Conservation (phyloP, 2,329 filamentous ascomycete genomes). For the Parasarocladium wereldwijsianum region DNA sequence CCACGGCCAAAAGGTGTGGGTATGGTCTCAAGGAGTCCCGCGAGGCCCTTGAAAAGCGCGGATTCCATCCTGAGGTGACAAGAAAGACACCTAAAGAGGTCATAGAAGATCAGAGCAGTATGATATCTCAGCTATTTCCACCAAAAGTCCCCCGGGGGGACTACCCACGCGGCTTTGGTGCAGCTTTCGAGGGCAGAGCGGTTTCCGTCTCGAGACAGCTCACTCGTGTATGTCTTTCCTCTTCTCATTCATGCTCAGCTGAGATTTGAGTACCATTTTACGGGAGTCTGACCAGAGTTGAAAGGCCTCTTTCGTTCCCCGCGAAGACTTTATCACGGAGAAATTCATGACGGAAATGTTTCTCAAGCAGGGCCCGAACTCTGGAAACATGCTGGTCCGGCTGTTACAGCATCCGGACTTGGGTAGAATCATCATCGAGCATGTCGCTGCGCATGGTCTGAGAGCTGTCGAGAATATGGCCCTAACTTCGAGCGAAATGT, state of each 20-base stretch:
- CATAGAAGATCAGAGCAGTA: background rate
- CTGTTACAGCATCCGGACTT: background rate
- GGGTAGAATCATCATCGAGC: background rate
- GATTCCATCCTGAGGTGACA: conserved; percentile 3
- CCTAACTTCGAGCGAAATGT: conserved; percentile 1
- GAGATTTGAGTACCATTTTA: background rate
- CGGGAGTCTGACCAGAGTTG: too few species aligned
- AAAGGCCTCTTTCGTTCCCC: background rate
- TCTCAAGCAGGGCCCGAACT: background rate
- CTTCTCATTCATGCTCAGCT: background rate
- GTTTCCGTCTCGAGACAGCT: background rate
- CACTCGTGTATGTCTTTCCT: background rate
- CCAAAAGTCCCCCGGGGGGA: background rate
- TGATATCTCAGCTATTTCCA: background rate
- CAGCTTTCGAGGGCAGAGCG: background rate
- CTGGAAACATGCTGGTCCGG: background rate
- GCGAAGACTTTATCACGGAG: background rate
- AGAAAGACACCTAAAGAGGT: background rate
- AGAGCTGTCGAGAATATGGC: conserved; percentile 1
- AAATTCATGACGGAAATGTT: background rate
- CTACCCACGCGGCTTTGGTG: background rate
- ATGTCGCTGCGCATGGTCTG: conserved; percentile 3
- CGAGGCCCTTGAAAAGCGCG: background rate
- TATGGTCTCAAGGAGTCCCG: conserved; percentile 2
- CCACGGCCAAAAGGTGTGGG: background rate